A percentile compares a stretch with the other conserved stretches of the same genome.
These are phyloP conservation scores for Lipomyces sp. DNA, from an alignment of 805 yeast genomes.

Conservation along the genomic window DNA sequence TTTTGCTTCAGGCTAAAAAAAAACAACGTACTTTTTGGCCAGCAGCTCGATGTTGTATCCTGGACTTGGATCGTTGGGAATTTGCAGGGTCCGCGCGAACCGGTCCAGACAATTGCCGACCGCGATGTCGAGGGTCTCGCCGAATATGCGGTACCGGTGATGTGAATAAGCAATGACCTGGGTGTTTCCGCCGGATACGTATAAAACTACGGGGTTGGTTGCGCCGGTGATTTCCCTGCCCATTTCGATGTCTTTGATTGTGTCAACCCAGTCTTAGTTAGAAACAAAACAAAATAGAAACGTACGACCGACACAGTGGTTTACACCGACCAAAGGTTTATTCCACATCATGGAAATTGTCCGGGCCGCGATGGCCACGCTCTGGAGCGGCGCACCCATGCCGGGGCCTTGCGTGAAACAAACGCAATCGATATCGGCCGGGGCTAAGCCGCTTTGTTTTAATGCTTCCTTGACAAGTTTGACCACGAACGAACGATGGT, in stretches of 20 bases:
- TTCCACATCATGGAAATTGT: conserved; percentile 79
- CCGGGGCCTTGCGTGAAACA: conserved; percentile 99
- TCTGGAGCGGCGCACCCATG: conserved; percentile 97
- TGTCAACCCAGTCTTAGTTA: no score
- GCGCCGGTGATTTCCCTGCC: conserved; percentile 99
- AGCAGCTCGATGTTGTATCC: conserved; percentile 96
- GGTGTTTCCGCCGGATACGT: conserved; percentile 98
- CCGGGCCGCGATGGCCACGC: conserved; percentile 91
- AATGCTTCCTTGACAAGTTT: conserved; percentile 72
- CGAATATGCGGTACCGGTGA: conserved; percentile 94
- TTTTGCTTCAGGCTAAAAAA: conserved; percentile 26
- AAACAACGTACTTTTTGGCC: conserved; percentile 64
- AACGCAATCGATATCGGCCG: conserved; percentile 54
- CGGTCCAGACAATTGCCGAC: conserved; percentile 96
- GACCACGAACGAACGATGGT: conserved; percentile 93
- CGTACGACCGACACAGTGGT: conserved; percentile 88
- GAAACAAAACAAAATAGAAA: no score
- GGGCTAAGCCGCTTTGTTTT: conserved; percentile 58
- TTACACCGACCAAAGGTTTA: conserved; percentile 89
- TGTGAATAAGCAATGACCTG: conserved; percentile 96
- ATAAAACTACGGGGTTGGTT: conserved; percentile 91
- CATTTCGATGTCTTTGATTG: conserved; percentile 79
- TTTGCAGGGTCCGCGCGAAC: conserved; percentile 87
- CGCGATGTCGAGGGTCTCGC: conserved; percentile 98
- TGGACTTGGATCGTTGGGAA: conserved; percentile 93